Conservation (phyloP, 2,329 filamentous ascomycete species). For the Myriosclerotinia curreyana region DNA sequence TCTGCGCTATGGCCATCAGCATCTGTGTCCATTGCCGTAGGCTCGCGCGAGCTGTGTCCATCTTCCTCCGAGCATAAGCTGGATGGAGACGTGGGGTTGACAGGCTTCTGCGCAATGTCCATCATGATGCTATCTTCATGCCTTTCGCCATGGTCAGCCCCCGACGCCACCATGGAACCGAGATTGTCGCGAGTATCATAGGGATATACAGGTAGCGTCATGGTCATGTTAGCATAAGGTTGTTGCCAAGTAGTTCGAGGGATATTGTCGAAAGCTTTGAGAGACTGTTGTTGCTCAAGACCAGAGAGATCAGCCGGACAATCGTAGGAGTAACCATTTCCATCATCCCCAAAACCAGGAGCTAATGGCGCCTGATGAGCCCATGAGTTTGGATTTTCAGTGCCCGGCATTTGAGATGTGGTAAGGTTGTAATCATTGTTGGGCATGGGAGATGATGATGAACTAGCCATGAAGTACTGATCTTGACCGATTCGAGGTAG, state of each 20-base stretch:
- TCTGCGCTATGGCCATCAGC: conserved; percentile 38
- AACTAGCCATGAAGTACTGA: conserved; percentile 31
- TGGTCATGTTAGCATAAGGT: conserved; percentile 24
- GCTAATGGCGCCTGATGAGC: conserved; percentile 26
- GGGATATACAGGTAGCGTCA: conserved; percentile 27
- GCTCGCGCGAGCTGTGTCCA: conserved; percentile 31
- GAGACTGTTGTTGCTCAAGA: conserved; percentile 25
- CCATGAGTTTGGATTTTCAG: conserved; percentile 29
- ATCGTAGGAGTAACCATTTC: conserved; percentile 28
- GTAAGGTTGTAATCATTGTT: conserved; percentile 27
- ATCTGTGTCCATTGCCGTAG: conserved; percentile 35
- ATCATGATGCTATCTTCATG: conserved; percentile 17
- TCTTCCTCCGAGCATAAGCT: conserved; percentile 35
- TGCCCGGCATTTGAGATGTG: conserved; percentile 4
- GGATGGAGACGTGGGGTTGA: conserved; percentile 26
- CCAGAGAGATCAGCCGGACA: conserved; percentile 26
- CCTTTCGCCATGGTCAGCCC: conserved; percentile 11
- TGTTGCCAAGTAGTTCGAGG: conserved; percentile 29
- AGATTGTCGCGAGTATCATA: conserved; percentile 25
- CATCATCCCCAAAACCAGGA: conserved; percentile 23
- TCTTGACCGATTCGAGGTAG: conserved; percentile 30
- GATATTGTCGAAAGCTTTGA: conserved; percentile 23
- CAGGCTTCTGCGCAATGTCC: conserved; percentile 18
- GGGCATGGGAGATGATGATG: conserved; percentile 25
- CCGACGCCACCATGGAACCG: neutral